Evolutionary conservation across 176 grass and related monocot species (phyloP), one percentile per base, ranked within the genome.

Genomic region (Dendrocalamus sinicus): DNA sequence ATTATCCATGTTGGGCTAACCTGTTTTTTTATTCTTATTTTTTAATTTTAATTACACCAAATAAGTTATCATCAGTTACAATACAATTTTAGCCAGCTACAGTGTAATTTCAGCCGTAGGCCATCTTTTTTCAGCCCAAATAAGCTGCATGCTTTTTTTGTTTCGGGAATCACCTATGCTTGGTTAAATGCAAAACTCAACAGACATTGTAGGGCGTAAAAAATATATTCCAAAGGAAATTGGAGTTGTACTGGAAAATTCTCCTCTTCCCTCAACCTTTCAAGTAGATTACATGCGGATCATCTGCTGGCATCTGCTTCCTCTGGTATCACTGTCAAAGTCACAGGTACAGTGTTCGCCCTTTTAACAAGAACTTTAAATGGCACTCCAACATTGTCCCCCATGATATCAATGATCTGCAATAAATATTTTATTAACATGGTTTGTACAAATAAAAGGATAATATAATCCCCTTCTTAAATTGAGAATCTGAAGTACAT

Each of bases 331-430:
- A 98, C 91, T 47, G 91, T 92, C 82, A 95, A 90, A 5, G 65
- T 82, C 66, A 76, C 65, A 17, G 62, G 67, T 67, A 90, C 81
- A 44, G 88, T 88, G 70, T 85, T 79, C 7, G 43, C 32, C 63
- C 91, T 85, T 84, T 87, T 75, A 48, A 92, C 91, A 67, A 90
- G 73, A 78, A 91, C 93, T 92, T 89, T 76, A 67, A 89, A 85
- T 84, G 86, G 86, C 72, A 80, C 69, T 43, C 96, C 93, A 59
- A 88, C 78, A 17, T 89, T 92, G 85, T 92, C 96, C 40, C 84
- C 88, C 88, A 98, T 85, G 76, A 95, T 88, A 82, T 89, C 80
- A 86, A 92, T 89, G 72, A 98, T 95, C 91, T 95, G 84, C 65
- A 89, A 66, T 48, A 10, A 78, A 59, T 54, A 63, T 19, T 80